These are phyloP conservation scores for Ormosia emarginata DNA, from an alignment of 306 rosid genomes.

Conservation along the genomic window DNA sequence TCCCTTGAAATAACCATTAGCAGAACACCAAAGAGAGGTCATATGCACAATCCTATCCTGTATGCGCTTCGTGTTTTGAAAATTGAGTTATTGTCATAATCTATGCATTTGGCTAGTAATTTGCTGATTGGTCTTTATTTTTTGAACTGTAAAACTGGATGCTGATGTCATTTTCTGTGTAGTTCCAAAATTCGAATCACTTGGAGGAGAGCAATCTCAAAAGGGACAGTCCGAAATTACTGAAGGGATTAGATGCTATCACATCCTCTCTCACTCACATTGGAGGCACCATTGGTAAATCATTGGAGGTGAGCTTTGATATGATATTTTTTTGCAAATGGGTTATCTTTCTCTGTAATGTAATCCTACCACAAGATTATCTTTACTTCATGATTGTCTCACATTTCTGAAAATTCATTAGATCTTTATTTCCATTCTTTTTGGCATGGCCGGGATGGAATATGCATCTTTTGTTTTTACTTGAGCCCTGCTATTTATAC, in stretches of 20 bases:
- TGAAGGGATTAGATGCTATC: conserved; percentile 73
- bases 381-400: neutral
- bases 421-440: neutral
- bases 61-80: neutral
- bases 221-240: conserved; percentile 56
- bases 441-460: neutral
- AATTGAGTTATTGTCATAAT: neutral
- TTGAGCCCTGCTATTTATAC: neutral
- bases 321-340: neutral
- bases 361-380: neutral
- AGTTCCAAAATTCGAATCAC: conserved; percentile 47
- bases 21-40: neutral
- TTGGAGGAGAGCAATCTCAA: conserved; percentile 49
- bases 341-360: neutral
- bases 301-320: conserved; percentile 72
- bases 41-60: neutral
- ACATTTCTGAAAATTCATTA: neutral
- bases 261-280: conserved; percentile 82
- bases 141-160: conserved; percentile 14
- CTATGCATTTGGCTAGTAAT: conserved; percentile 14
- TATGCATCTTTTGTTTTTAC: conserved; percentile 8
- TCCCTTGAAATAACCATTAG: neutral
- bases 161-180: conserved; percentile 25
- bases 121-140: neutral
- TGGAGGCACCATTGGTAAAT: conserved; percentile 85